Conservation (phyloP, 352 stramenopile species). For the Globisporangium orthogonon region DNA sequence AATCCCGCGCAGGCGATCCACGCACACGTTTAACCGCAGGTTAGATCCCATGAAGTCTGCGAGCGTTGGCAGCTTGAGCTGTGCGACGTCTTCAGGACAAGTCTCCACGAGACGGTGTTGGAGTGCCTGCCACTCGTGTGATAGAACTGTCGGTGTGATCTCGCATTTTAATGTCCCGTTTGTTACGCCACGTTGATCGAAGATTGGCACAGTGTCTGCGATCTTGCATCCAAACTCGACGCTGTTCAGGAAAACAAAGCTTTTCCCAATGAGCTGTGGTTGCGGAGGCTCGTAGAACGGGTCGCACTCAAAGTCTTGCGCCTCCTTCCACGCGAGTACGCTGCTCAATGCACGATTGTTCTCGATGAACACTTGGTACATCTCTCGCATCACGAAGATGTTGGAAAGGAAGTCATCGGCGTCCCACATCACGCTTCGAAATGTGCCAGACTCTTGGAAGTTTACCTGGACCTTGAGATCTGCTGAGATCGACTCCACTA, state of each 20-base stretch:
- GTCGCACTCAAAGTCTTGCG: conserved; percentile 36
- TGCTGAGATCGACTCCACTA: conserved; percentile 42
- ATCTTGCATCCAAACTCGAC: conserved; percentile 62
- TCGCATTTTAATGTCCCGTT: conserved; percentile 50
- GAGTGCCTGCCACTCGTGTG: conserved; percentile 66
- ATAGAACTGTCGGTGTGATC: conserved; percentile 53
- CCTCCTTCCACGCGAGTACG: conserved; percentile 24
- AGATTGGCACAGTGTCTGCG: conserved; percentile 44
- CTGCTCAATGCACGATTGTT: conserved; percentile 42
- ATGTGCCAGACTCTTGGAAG: conserved; percentile 69
- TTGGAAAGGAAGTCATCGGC: conserved; percentile 75
- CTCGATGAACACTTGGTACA: conserved; percentile 85
- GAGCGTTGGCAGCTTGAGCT: conserved; percentile 37
- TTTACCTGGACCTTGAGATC: conserved; percentile 76
- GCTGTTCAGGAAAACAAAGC: conserved; percentile 60
- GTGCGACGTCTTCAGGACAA: conserved; percentile 30
- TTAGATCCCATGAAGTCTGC: conserved; percentile 44
- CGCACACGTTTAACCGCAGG: conserved; percentile 39
- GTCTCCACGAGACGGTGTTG: conserved; percentile 60
- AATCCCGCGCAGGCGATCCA: conserved; percentile 51
- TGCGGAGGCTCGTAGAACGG: conserved; percentile 74
- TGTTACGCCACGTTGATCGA: conserved; percentile 33
- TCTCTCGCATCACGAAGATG: conserved; percentile 82
- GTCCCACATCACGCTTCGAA: conserved; percentile 70
- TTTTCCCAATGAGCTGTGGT: conserved; percentile 66